Evolutionary conservation across 2,329 filamentous ascomycete genomes (phyloP).

Genomic region (Raffaelea arxii): DNA sequence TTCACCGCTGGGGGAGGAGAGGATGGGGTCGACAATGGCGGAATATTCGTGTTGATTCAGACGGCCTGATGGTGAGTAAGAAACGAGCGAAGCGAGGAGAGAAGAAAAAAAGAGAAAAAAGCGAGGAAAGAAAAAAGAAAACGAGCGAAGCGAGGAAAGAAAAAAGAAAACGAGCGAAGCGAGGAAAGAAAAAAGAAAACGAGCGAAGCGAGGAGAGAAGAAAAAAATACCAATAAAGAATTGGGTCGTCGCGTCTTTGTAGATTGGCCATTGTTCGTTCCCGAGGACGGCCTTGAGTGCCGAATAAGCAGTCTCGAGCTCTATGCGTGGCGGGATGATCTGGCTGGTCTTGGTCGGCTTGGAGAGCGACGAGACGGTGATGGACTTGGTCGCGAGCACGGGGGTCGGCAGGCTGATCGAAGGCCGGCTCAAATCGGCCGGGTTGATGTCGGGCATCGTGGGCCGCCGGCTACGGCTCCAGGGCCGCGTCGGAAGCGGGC

Average conservation of each 20-base stretch:
- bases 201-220: not conserved
- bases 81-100: not conserved
- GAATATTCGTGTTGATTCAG: conserved; percentile 54
- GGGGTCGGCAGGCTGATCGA: conserved; percentile 49
- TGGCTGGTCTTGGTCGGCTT: conserved; percentile 52
- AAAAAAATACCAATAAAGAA: conserved; percentile 49
- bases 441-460: conserved; percentile 60
- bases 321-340: conserved; percentile 55
- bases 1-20: conserved; percentile 46
- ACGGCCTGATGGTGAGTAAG: conserved; percentile 35
- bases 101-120: not conserved
- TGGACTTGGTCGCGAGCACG: conserved; percentile 46
- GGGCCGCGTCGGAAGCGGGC: conserved; percentile 2
- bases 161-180: not conserved
- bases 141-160: not conserved
- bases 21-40: conserved; percentile 49
- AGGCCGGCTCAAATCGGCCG: conserved; percentile 56
- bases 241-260: conserved; percentile 53
- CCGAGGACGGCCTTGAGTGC: conserved; percentile 50
- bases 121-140: not conserved
- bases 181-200: not conserved
- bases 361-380: conserved; percentile 41
- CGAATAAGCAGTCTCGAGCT: conserved; percentile 55
- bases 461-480: not conserved
- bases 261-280: conserved; percentile 51